Percentiles rank a stretch among this genome's conserved stretches.
Evolutionary conservation across 202 grass and related monocot genomes (phyloP).

Genomic region (Dendrocalamus latiflorus): DNA sequence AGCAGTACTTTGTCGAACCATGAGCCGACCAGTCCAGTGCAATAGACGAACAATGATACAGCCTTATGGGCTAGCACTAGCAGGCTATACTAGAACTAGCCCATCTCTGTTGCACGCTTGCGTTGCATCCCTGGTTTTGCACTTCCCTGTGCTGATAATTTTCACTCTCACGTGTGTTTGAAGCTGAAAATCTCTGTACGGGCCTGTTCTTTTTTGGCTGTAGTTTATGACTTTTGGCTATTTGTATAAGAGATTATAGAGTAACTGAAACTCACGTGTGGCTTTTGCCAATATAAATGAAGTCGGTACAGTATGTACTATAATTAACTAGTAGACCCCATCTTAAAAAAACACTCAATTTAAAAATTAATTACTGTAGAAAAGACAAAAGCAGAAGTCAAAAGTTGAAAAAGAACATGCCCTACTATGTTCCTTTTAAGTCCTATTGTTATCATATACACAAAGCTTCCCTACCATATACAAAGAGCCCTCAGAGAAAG

Average conservation of each 20-base stretch:
- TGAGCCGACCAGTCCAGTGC: neutral
- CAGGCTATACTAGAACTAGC: too few species aligned
- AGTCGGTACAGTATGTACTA: too few species aligned
- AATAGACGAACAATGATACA: neutral
- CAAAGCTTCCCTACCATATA: conserved; percentile 38
- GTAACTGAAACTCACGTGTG: too few species aligned
- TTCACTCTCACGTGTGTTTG: neutral
- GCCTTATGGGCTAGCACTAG: neutral
- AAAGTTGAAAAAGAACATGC: too few species aligned
- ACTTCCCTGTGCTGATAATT: neutral
- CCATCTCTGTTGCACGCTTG: neutral
- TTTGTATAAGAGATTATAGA: too few species aligned
- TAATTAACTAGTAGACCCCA: too few species aligned
- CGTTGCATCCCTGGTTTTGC: neutral
- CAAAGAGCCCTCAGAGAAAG: conserved; percentile 35
- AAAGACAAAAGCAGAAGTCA: too few species aligned
- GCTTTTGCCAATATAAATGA: too few species aligned
- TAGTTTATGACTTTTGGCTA: too few species aligned
- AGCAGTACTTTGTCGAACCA: neutral
- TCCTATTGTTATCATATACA: conserved; percentile 26
- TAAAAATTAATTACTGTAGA: too few species aligned
- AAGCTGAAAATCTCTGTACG: neutral
- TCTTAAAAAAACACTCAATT: too few species aligned
- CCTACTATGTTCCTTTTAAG: conserved; percentile 27
- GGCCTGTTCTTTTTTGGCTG: too few species aligned